Evolutionary conservation across 768 basidiomycete species (phyloP), one percentile per base, ranked within the genome.

Genomic region (Atractiella rhizophila): DNA sequence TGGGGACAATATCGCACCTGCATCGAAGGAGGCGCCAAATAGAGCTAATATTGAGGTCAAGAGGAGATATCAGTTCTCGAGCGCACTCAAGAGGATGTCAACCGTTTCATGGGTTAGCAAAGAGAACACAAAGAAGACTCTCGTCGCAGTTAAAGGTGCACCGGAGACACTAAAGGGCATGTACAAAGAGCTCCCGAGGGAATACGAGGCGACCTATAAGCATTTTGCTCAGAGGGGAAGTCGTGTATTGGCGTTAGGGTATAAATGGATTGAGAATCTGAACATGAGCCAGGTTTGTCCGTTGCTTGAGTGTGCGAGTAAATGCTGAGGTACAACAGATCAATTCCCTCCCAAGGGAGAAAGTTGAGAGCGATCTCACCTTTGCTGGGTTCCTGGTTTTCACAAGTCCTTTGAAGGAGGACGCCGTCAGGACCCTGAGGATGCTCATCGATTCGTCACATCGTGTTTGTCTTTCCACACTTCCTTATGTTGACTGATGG

Each of bases 311-410:
- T 21, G 24, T 5, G 10, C 25, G n/a, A n/a, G n/a, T n/a, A n/a
- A n/a, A n/a, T n/a, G n/a, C n/a, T 21, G 1, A 8, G n/a, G n/a
- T 16, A 33, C 2, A 19, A 13, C 49, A 88, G 82, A 79, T 94
- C 54, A 85, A 85, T 57, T 80, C 78, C 50, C 59, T 94, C n/a
- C 61, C 71, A 28, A 67, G 91, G 34, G 73, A 80, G 29, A 60
- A 70, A 24, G 78, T 81, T 9, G 91, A 98, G 59, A 71, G 70
- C 44, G 56, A 61, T 1, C 65, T 98, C 34, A 62, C 56, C 3
- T 98, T 98, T 53, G 82, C 71, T n/a, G 91, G 91, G 6, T 98
- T 98, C 65, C 64, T 98, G 45, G 83, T 98, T 18, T 98, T 98
- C 71, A 86, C 94, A 55, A 96, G 86, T 55, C 91, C 91, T 2